phyloP scores from a whole-genome alignment of 2,329 filamentous ascomycete species.

The Aureobasidium leucospermi region DNA sequence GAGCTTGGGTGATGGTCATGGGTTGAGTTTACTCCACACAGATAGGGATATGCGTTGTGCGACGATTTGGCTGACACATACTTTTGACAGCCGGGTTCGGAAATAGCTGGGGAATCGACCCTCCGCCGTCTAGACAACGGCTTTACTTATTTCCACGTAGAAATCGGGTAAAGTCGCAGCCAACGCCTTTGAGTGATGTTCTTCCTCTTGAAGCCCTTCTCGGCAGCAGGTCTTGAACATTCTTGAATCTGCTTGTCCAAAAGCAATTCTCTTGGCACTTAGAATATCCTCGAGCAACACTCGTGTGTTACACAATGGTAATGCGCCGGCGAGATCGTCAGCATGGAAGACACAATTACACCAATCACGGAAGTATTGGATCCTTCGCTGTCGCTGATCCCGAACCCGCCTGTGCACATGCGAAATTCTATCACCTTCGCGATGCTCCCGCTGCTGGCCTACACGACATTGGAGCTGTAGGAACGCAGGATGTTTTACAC shows the following conservation, averaged over 20 bases:
- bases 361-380: neutral
- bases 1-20: neutral
- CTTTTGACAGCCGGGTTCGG: neutral
- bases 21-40: neutral
- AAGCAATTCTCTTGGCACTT: neutral
- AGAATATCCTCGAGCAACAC: neutral
- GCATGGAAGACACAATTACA: neutral
- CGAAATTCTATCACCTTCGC: no score
- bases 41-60: neutral
- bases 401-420: no score
- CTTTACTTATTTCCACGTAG: neutral
- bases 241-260: no score
- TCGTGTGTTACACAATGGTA: neutral
- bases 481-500: no score
- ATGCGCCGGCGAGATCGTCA: neutral
- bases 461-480: no score
- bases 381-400: neutral
- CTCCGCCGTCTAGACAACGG: neutral
- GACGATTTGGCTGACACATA: constrained; percentile 4
- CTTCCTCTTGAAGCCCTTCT: neutral
- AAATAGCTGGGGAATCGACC: neutral
- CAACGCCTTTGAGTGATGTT: neutral
- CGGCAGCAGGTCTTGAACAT: neutral
- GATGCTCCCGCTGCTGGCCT: no score
- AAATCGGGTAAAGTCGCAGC: neutral